Conservation (phyloP, 352 stramenopile species). For the Globisporangium solare region DNA sequence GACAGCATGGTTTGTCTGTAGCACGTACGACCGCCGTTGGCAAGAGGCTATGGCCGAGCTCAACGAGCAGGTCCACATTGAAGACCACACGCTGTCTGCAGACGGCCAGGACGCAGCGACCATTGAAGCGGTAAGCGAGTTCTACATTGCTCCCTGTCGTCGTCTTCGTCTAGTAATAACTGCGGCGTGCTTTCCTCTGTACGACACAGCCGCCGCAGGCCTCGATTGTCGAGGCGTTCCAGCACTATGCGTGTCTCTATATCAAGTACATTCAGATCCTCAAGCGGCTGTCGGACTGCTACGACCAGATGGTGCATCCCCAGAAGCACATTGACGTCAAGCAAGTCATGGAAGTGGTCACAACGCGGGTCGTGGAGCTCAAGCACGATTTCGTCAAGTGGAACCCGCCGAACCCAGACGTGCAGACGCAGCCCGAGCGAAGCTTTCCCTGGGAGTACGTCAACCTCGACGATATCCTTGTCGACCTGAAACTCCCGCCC, state of each 20-base stretch:
- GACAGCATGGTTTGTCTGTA: slow-evolving; percentile 13
- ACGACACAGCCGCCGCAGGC: slow-evolving; percentile 45
- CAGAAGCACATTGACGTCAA: slow-evolving; percentile 95
- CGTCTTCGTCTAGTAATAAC: not conserved
- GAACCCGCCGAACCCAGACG: slow-evolving; percentile 90
- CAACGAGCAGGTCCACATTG: slow-evolving; percentile 90
- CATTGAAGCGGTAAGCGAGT: slow-evolving; percentile 31
- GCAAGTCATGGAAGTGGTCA: slow-evolving; percentile 90
- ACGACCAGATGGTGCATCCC: slow-evolving; percentile 92
- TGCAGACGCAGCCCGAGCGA: slow-evolving; percentile 65
- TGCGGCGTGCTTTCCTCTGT: too few species aligned
- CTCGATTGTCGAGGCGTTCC: slow-evolving; percentile 88
- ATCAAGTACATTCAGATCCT: slow-evolving; percentile 95
- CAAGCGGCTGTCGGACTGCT: slow-evolving; percentile 85
- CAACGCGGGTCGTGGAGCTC: slow-evolving; percentile 82
- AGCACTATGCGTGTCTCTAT: slow-evolving; percentile 94
- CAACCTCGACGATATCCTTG: slow-evolving; percentile 90
- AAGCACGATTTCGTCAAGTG: slow-evolving; percentile 93
- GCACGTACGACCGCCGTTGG: slow-evolving; percentile 88
- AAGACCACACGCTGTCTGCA: slow-evolving; percentile 67
- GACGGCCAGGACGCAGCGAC: slow-evolving; percentile 27
- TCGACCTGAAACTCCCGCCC: slow-evolving; percentile 91
- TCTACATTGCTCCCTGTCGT: not conserved
- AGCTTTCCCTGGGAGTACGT: slow-evolving; percentile 95
- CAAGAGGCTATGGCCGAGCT: slow-evolving; percentile 91